Base-by-base conservation (phyloP, 129 eudicot species). In the Logfia minima region DNA sequence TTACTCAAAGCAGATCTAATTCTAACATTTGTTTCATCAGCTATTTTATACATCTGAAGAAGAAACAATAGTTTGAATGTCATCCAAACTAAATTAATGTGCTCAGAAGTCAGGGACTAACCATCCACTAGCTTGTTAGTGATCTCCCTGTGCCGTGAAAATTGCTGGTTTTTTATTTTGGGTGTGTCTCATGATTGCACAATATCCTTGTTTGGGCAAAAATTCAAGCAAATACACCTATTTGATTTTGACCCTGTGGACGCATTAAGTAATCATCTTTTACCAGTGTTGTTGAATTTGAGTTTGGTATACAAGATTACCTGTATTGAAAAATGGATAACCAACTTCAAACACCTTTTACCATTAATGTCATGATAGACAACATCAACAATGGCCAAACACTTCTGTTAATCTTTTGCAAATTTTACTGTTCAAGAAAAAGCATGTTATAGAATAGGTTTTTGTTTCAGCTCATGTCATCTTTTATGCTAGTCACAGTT, bases 1-100 rank as follows among this genome's bases (percentile, higher is more conserved):
- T 70, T 70, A 70, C 35, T 70, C 32, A 70, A 69, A 69, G 22
- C 35, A 13, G 34, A 45, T 41, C 19, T 69, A 6, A 5, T 35
- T 19, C 14, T 5, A 19, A 32, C 3, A 67, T n/a, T 35, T 35
- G 14, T 31, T n/a, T 28, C 72, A 34, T 23, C 2, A 17, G 66
- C 17, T 23, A 23, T 61, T 23, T 32, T 21, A 61, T 61, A 24
- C 17, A 53, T 17, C 60, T 53, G 60, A 53, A 53, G 22, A 53
- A 17, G 21, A 53, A 53, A 53, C 66, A 62, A 11, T 63, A 5
- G n/a, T 63, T 24, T 26, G 7, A 63, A 63, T 63, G 68, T 4
- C 34, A 10, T 63, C 35, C 37, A 63, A 26, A 63, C 35, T 13
- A 4, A 1, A 5, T 58, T 63, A 16, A 14, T 63, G 68, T 63